Evolutionary conservation across 176 grass and related monocot species (phyloP), one percentile per base, ranked within the genome.

Genomic region (Otatea glauca): DNA sequence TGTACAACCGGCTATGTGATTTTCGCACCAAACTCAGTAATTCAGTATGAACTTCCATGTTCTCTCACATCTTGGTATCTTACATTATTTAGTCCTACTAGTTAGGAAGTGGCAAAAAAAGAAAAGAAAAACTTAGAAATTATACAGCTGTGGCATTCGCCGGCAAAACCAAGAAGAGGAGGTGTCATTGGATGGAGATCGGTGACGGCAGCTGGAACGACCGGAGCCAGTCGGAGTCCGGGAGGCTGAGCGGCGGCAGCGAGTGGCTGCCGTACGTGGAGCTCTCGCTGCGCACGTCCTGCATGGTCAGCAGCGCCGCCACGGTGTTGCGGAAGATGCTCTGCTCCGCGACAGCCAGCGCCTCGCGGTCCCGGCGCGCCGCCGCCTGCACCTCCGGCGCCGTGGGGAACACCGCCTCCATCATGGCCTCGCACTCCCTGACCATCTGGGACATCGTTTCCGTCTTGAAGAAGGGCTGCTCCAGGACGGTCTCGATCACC

Each of bases 191-290:
- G 59, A 81, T 89, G 4, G 86, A 83, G 72, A 92, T 88, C 18
- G 88, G 91, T 0, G 78, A 70, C 39, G 82, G 51, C 49, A 60
- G 61, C 58, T 94, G 58, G 76, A 94, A 89, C 20, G 86, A 89
- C 13, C 81, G 71, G 74, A 94, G 89, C 84, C 93, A 92, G 17
- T 92, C 90, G 55, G 64, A 85, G 47, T 94, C 87, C 42, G 89
- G 84, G 41, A 92, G 83, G 77, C 35, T 81, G 81, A 98, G 89
- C 35, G 96, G 96, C 61, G 96, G 96, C 85, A 98, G 86, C 32
- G 96, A 98, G 77, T 95, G 94, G 20, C 63, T 27, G 61, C 93
- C 92, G 14, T 81, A 83, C 3, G 96, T 98, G 74, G 96, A 98
- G 84, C 93, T 98, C 44, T 71, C 81, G 41, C 81, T 90, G 63